Evolutionary conservation across 2,329 filamentous ascomycete species (phyloP), one percentile per base, ranked within the genome.

Genomic region (Emmonsiellopsis sp.): DNA sequence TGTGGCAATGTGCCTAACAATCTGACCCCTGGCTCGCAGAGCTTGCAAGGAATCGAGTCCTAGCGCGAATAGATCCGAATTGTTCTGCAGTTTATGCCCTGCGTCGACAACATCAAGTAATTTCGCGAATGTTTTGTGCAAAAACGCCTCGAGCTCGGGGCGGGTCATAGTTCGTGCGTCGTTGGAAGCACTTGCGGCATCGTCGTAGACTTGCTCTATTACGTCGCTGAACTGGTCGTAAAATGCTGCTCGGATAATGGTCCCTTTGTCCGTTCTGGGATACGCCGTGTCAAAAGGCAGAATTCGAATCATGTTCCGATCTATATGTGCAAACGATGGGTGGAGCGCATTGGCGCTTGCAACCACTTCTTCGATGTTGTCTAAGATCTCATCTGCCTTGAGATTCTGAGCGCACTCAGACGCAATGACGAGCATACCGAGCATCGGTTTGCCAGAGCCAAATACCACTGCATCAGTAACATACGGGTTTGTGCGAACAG

Each of bases 41-140:
- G 80, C 77, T 56, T 82, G 78, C 31, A 85, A 64, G 45, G 77
- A 81, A 62, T 85, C 82, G 2, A 84, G 68, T 0, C 82, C 82
- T 0, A 74, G 66, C 0, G 72, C 66, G 60, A 84, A 85, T 60
- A 86, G 79, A 61, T 85, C 82, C 0, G 75, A 72, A 14, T 76
- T 74, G 45, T 68, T 55, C 59, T 32, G 32, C 43, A 59, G 1
- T 49, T 64, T 31, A 57, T 21, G 50, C 61, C 60, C 60, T 68
- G 0, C 60, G 43, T 66, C 67, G 6, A 9, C 42, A 17, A 17
- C 2, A 9, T 17, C 14, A 1, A 60, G 43, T 5, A 64, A 50
- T 3, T 63, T 57, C 9, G 70, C 57, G 27, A 60, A 60, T n/a
- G 63, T 46, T 17, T 36, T 55, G 11, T 34, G 40, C 2, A 61